phyloP scores from a whole-genome alignment of 352 stramenopile species.

The Globisporangium okanoganense region DNA sequence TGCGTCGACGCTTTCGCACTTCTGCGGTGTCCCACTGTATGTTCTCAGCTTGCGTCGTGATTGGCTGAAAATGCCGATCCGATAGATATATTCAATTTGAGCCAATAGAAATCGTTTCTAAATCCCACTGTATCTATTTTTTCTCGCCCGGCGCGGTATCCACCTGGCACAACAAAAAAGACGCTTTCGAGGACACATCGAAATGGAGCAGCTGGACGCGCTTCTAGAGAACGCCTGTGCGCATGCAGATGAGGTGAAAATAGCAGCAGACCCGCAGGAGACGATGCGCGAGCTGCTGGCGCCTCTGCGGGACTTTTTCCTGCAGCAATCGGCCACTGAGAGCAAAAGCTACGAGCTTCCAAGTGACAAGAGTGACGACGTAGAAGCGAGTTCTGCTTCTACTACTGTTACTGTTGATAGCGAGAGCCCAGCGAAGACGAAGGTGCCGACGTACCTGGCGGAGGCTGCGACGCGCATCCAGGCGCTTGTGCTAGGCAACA shows the following conservation, averaged over 20 bases:
- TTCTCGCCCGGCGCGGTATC: neutral
- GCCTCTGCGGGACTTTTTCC: constrained; percentile 43
- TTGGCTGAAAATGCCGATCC: neutral
- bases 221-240: constrained; percentile 48
- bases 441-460: constrained; percentile 21
- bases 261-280: constrained; percentile 30
- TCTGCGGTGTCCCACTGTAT: neutral
- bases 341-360: neutral
- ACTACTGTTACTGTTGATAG: neutral
- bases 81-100: neutral
- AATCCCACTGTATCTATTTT: constrained; percentile 2
- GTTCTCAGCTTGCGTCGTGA: neutral
- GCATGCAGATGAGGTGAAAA: constrained; percentile 35
- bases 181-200: neutral
- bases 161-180: constrained; percentile 4
- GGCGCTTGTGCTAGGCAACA: constrained; percentile 21
- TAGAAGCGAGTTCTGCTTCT: neutral
- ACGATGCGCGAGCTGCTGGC: constrained; percentile 42
- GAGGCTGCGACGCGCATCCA: constrained; percentile 37
- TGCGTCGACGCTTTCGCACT: constrained; percentile 1
- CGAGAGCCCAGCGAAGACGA: constrained; percentile 4
- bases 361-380: neutral
- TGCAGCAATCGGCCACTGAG: constrained; percentile 21
- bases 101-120: neutral
- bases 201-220: constrained; percentile 58